Evolutionary conservation across 192 early-diverging fungal genomes (phyloP).

Genomic region (Lunasporangiospora selenospora): DNA sequence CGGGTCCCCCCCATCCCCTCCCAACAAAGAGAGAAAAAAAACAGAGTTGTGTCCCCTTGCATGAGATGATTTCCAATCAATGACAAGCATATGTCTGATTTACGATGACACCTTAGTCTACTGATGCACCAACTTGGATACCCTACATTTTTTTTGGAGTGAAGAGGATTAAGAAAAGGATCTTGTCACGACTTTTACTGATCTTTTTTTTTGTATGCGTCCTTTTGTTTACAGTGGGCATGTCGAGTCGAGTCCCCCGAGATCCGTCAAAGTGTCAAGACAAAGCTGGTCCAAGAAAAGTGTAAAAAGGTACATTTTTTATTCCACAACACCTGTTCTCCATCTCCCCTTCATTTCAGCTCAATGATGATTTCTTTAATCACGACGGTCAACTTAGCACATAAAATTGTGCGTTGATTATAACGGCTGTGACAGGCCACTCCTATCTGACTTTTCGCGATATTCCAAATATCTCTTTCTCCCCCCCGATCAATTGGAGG

Average conservation of each 20-base stretch:
- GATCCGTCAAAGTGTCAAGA: no score
- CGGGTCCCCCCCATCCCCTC: neutral
- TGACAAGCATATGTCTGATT: slow-evolving; percentile 72
- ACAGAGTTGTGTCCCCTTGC: slow-evolving; percentile 21
- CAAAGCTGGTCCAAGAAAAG: no score
- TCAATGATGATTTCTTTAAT: slow-evolving; percentile 58
- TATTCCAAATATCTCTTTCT: no score
- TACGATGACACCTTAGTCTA: slow-evolving; percentile 49
- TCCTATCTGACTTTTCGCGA: slow-evolving; percentile 29
- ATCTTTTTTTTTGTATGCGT: neutral
- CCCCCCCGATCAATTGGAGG: no score
- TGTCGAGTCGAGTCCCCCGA: no score
- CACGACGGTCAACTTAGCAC: slow-evolving; percentile 63
- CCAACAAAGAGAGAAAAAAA: neutral
- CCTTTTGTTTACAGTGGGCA: neutral
- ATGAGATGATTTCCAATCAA: slow-evolving; percentile 59
- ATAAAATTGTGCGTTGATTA: slow-evolving; percentile 49
- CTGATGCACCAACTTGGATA: slow-evolving; percentile 47
- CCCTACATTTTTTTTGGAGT: neutral
- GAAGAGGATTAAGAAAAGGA: neutral
- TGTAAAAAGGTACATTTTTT: neutral
- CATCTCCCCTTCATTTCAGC: slow-evolving; percentile 5
- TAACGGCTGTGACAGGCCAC: slow-evolving; percentile 54
- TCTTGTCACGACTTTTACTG: neutral
- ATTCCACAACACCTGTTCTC: neutral